Evolutionary conservation across 192 early-diverging fungal species (phyloP), one percentile per base, ranked within the genome.

Genomic region (Endogone sp.): DNA sequence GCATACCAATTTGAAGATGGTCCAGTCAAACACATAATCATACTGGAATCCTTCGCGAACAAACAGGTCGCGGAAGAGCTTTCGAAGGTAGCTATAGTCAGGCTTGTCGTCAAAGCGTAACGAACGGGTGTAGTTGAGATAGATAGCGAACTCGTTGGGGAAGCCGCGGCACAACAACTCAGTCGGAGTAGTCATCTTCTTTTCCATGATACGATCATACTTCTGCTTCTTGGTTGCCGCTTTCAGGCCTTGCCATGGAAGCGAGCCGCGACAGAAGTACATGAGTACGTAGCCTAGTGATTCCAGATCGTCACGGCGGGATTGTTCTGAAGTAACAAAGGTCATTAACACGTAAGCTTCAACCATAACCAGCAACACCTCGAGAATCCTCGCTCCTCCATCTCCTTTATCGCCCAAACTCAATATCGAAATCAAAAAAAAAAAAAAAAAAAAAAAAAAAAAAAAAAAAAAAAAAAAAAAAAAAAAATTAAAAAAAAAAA

Each of bases 171-270:
- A 95, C 10, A 96, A 82, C 66, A 88, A 79, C 68, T 93, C 94
- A 11, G 92, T 90, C 22, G 88, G 85, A 21, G 93, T 94, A 25
- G 86, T 89, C 87, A 93, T 92, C 82, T 96, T 96, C 81, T 91
- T 92, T 66, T 93, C 92, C 92, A 93, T 93, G 69, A 96, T 96
- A 69, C 93, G 90, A 78, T 96, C 94, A 77, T 96, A 95, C 79
- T 95, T 94, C 88, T 94, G 92, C 78, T 92, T 92, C 78, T 94
- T 95, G 63, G 90, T 94, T 4, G 88, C 89, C 10, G 92, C 93
- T 75, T 93, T 93, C 56, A 94, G 79, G 8, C 94, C 94, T 78
- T 96, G 94, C 94, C 94, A 96, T 73, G 94, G 93, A 54, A 96
- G 83, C 66, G 88, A 88, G 9, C 94, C 94, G 58, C 92, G 90